Percentiles rank a stretch among this genome's conserved stretches.
Evolutionary conservation across 139 green algal genomes (phyloP).

Genomic region (Volvox africanus): DNA sequence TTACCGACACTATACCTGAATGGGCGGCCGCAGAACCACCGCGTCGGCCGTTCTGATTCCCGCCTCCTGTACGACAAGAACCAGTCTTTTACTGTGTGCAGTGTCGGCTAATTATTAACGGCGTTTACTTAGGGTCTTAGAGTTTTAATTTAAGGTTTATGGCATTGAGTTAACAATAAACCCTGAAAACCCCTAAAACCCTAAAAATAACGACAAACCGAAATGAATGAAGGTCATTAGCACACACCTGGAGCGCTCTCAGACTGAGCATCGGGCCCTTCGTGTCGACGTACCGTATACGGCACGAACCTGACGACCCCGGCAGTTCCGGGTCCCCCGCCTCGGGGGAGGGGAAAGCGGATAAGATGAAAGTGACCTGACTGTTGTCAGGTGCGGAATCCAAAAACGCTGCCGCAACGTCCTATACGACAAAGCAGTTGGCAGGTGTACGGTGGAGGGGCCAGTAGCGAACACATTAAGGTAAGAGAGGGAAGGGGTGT

Average conservation of each 20-base stretch:
- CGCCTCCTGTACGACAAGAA: constrained; percentile 47
- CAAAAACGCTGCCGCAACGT: constrained; percentile 51
- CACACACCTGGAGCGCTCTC: constrained; percentile 50
- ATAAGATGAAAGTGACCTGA: constrained; percentile 56
- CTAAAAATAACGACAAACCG: not conserved
- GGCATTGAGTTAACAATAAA: no score
- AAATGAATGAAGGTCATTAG: not conserved
- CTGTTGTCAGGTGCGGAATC: constrained; percentile 47
- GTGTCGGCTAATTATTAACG: no score
- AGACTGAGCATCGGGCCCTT: constrained; percentile 40
- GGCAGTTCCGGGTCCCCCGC: not conserved
- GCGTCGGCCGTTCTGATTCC: constrained; percentile 68
- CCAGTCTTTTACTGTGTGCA: no score
- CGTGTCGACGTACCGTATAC: constrained; percentile 55
- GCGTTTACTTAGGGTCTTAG: no score
- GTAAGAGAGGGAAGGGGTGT: no score
- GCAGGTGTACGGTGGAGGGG: not conserved
- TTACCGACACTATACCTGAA: constrained; percentile 17
- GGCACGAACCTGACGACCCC: constrained; percentile 16
- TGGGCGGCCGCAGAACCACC: constrained; percentile 54
- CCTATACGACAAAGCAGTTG: constrained; percentile 44
- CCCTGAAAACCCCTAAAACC: not conserved
- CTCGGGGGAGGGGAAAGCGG: not conserved
- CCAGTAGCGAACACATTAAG: no score
- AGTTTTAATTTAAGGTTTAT: no score